Base-by-base conservation (phyloP, 306 rosid species). In the Trichosanthes cucumerina region DNA sequence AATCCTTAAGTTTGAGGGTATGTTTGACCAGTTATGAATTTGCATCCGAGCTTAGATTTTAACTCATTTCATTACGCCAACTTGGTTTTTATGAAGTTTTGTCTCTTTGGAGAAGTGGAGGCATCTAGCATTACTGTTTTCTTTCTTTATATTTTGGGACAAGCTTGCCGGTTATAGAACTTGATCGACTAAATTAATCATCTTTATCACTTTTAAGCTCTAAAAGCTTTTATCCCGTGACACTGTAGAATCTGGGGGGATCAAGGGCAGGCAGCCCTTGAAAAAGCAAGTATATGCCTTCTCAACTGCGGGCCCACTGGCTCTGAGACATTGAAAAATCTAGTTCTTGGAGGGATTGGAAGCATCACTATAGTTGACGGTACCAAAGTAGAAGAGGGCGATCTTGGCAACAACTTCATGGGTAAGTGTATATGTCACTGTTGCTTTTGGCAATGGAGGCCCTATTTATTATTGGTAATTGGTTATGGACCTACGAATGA, bases 251-350 rank as follows among this genome's bases (percentile, higher is more conserved):
- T 56, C 4, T 77, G 80, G 80, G 80, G 70, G 4, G 68, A 77
- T 23, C 80, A 77, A 59, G 80, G 80, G 54, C 80, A 58, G 69
- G 38, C 70, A 41, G 70, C 80, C 18, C 80, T 77, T 36, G 80
- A 77, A 92, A 89, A 89, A 77, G 92, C 97, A 65, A 93, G 90
- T 76, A 85, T 93, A 73, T 93, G 98, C 85, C 83, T 91, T 64
- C 96, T 95, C 60, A 95, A 95, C 79, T 92, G 97, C 59, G 98
- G 99, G 59, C 99, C 99, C 69, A 95, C 99, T 12, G 99, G 99
- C 70, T 92, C 99, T 26, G 99, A 95, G 85, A 86, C 98, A 39
- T 86, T 95, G 34, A 95, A 89, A 82, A 89, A 90, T 84, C 97
- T 95, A 64, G 99, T 92, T 79, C 99, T 95, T 54, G 99, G 99